A percentile compares a stretch with the other conserved stretches of the same genome.
phyloP scores from a whole-genome alignment of 2,329 filamentous ascomycete species.

The Harringtonia lauricola region DNA sequence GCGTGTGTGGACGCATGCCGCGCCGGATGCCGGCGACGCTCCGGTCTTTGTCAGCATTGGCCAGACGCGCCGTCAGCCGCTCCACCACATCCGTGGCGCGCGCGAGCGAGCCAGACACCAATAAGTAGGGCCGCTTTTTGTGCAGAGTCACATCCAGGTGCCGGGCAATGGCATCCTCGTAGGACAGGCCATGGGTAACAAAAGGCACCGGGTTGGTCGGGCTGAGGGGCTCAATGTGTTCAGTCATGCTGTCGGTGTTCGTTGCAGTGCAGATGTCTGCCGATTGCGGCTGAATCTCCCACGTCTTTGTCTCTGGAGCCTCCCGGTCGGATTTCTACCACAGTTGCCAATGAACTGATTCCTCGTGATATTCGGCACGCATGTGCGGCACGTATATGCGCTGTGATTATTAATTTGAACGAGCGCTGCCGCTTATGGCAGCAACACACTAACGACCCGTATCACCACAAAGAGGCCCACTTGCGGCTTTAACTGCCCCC shows the following conservation, averaged over 20 bases:
- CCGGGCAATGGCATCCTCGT: constrained; percentile 7
- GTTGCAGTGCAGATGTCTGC: no score
- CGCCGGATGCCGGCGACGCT: constrained; percentile 7
- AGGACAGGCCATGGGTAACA: constrained; percentile 10
- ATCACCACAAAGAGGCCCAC: not conserved
- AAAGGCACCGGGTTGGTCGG: not conserved
- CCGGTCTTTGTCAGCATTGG: not conserved
- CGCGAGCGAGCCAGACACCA: constrained; percentile 11
- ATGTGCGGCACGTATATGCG: no score
- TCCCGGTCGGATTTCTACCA: no score
- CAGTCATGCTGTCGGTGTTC: not conserved
- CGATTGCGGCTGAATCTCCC: no score
- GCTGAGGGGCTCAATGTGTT: constrained; percentile 6
- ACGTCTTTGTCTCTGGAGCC: no score
- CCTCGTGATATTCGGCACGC: no score
- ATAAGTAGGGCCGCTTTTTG: constrained; percentile 10
- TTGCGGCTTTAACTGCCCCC: not conserved
- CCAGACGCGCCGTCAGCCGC: constrained; percentile 6
- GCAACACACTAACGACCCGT: no score
- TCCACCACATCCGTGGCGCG: constrained; percentile 10
- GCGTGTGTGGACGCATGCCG: constrained; percentile 13
- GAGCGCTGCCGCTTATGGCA: no score
- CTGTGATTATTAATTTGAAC: not conserved
- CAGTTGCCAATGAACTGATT: no score
- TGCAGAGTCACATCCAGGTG: constrained; percentile 2